Evolutionary conservation across 164 flowering plant species (phyloP).

Genomic region (Aristolochia fimbriata): DNA sequence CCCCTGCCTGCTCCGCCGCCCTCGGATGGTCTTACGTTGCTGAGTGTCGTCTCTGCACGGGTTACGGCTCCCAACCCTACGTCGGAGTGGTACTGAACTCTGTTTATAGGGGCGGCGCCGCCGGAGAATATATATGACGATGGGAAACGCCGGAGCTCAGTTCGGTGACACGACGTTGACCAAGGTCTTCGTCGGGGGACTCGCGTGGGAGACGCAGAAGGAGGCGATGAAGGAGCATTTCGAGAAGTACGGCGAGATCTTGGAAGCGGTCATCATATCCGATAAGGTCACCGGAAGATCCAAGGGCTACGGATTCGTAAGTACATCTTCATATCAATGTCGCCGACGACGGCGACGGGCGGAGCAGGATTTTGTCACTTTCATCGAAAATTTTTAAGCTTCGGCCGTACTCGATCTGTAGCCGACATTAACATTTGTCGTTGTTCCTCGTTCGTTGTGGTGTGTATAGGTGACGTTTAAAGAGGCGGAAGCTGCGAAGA

Average conservation of each 20-base stretch:
- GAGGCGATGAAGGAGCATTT: slow-evolving; percentile 73
- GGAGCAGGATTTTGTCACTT: neutral
- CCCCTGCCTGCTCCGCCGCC: neutral
- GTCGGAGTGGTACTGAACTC: slow-evolving; percentile 1
- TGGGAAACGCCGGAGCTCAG: slow-evolving; percentile 28
- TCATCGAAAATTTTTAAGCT: too few species aligned
- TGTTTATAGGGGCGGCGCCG: too few species aligned
- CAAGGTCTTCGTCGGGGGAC: slow-evolving; percentile 89
- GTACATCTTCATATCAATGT: slow-evolving; percentile 13
- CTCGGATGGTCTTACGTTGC: neutral
- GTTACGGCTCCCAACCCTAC: neutral
- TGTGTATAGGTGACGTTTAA: slow-evolving; percentile 73
- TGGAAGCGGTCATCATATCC: slow-evolving; percentile 89
- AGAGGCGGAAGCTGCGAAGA: slow-evolving; percentile 84
- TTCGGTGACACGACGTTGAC: slow-evolving; percentile 81
- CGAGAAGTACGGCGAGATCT: slow-evolving; percentile 77
- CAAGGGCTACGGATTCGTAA: slow-evolving; percentile 98
- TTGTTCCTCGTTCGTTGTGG: too few species aligned
- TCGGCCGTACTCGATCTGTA: too few species aligned
- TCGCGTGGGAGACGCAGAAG: slow-evolving; percentile 94
- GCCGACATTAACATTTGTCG: too few species aligned
- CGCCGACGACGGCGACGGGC: too few species aligned
- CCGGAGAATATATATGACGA: slow-evolving; percentile 15
- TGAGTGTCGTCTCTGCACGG: neutral
- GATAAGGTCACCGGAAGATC: slow-evolving; percentile 88